phyloP scores from a whole-genome alignment of 2,329 filamentous ascomycete genomes.

The Aureobasidium pullulans region DNA sequence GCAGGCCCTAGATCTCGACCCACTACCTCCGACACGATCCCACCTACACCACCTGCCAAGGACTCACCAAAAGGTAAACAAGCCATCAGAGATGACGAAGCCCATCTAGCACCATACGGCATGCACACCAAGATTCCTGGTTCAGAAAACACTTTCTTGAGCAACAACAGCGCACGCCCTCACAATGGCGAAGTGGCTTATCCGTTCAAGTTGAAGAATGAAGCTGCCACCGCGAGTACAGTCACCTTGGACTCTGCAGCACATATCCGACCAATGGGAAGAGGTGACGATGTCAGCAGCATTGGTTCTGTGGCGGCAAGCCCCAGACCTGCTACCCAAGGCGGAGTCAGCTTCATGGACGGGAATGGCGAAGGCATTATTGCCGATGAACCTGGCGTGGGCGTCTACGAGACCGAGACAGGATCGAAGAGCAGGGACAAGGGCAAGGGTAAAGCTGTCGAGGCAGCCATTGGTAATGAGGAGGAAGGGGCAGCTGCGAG shows the following conservation, averaged over 20 bases:
- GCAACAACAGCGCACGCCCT: constrained; percentile 53
- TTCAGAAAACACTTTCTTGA: constrained; percentile 39
- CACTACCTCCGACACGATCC: background rate
- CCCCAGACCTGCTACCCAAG: background rate
- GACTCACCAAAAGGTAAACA: background rate
- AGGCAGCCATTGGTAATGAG: constrained; percentile 1
- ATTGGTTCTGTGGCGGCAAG: background rate
- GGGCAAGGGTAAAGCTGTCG: constrained; percentile 15
- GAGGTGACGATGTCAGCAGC: constrained; percentile 10
- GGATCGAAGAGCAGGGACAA: background rate
- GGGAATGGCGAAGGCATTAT: background rate
- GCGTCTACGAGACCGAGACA: background rate
- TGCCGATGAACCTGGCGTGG: background rate
- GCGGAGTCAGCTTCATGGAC: background rate
- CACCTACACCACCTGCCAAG: constrained; percentile 5
- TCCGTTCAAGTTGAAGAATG: constrained; percentile 59
- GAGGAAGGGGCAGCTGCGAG: constrained; percentile 19
- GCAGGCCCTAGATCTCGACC: background rate
- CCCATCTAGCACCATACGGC: constrained; percentile 8
- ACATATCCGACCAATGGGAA: constrained; percentile 15
- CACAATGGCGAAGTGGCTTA: constrained; percentile 63
- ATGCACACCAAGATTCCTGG: constrained; percentile 19
- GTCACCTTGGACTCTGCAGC: constrained; percentile 48
- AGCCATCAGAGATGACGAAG: background rate
- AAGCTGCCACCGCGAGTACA: constrained; percentile 59